Conservation (phyloP, 176 grass and related monocot genomes). For the Carex scoparia region DNA sequence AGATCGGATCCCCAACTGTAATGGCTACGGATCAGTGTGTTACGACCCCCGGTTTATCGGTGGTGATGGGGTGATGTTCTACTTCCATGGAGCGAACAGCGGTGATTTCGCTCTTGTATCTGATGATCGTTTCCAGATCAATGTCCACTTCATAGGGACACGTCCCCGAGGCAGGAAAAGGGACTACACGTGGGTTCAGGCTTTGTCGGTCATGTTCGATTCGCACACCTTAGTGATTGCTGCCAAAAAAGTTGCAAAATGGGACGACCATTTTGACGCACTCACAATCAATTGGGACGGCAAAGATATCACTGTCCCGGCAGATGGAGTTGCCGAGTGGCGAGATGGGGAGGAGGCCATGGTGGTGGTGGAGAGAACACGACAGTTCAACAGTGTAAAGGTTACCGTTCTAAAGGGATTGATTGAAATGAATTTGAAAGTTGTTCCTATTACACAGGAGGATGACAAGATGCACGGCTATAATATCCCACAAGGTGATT, state of each 20-base stretch:
- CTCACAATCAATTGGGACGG: constrained; percentile 32
- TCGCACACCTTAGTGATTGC: constrained; percentile 36
- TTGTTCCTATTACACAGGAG: constrained; percentile 35
- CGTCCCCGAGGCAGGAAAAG: constrained; percentile 17
- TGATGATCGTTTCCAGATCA: constrained; percentile 44
- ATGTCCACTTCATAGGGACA: constrained; percentile 44
- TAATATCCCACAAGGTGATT: constrained; percentile 18
- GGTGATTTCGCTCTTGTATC: constrained; percentile 42
- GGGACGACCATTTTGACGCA: constrained; percentile 33
- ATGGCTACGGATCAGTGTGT: constrained; percentile 40
- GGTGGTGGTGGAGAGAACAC: constrained; percentile 25
- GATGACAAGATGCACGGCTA: constrained; percentile 40
- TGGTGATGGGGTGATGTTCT: constrained; percentile 45
- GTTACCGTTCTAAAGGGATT: constrained; percentile 1
- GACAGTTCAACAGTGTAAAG: constrained; percentile 19
- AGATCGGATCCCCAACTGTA: constrained; percentile 36
- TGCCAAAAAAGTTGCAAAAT: constrained; percentile 28
- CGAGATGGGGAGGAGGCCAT: neutral
- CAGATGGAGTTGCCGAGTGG: constrained; percentile 33
- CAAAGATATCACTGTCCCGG: constrained; percentile 18
- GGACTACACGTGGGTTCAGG: constrained; percentile 49
- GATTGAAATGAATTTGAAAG: constrained; percentile 26
- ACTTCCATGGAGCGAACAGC: constrained; percentile 34
- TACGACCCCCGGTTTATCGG: constrained; percentile 43
- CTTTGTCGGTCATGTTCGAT: constrained; percentile 38